Conservation (phyloP, 805 yeast species). For the Lachancea sp. region DNA sequence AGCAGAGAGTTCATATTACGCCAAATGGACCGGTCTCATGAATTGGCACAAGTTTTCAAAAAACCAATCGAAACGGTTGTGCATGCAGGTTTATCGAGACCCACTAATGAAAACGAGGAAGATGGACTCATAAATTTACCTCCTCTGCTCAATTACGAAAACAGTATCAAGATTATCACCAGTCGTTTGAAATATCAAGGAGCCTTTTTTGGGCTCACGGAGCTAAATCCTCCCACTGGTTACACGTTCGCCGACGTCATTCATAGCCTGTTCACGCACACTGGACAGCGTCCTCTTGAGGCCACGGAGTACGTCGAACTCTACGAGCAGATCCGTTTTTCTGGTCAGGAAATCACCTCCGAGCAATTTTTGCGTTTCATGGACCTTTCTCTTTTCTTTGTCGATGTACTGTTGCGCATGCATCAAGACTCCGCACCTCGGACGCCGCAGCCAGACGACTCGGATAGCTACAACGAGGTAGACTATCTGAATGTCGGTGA, state of each 20-base stretch:
- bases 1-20: slow-evolving; percentile 36
- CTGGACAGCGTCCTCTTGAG: slow-evolving; percentile 12
- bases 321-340: slow-evolving; percentile 65
- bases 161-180: slow-evolving; percentile 53
- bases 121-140: slow-evolving; percentile 31
- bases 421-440: slow-evolving; percentile 7
- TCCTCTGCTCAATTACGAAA: slow-evolving; percentile 41
- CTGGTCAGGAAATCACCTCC: slow-evolving; percentile 54
- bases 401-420: slow-evolving; percentile 22
- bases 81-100: slow-evolving; percentile 50
- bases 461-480: not conserved
- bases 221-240: slow-evolving; percentile 19
- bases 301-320: slow-evolving; percentile 38
- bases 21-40: slow-evolving; percentile 39
- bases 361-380: slow-evolving; percentile 56
- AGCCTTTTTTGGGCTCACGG: slow-evolving; percentile 33
- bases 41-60: slow-evolving; percentile 34
- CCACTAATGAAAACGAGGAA: slow-evolving; percentile 26
- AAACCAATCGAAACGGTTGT: slow-evolving; percentile 38
- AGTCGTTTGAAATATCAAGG: slow-evolving; percentile 50
- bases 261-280: slow-evolving; percentile 16
- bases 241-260: slow-evolving; percentile 25
- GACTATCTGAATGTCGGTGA: not conserved
- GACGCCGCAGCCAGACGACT: not conserved
- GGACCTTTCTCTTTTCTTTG: slow-evolving; percentile 35